phyloP scores from a whole-genome alignment of 352 stramenopile species.

The Pseudoperonospora humuli region DNA sequence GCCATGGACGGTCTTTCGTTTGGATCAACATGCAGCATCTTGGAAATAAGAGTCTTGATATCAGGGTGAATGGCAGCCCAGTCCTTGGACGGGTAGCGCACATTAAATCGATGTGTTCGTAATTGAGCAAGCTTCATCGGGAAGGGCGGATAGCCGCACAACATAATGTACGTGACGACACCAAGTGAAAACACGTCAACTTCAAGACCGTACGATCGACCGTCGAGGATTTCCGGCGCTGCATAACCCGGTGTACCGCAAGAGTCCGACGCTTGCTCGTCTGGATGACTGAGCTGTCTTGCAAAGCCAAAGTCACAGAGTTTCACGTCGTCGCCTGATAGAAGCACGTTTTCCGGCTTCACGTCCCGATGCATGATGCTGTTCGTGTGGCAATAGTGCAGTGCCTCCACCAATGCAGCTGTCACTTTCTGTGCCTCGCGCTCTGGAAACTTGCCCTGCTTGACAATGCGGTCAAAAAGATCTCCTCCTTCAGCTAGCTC shows the following conservation, averaged over 20 bases:
- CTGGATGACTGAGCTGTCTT: conserved; percentile 45
- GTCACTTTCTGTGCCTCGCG: conserved; percentile 59
- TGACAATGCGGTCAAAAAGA: conserved; percentile 82
- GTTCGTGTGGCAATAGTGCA: conserved; percentile 90
- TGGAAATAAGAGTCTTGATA: conserved; percentile 69
- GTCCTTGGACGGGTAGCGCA: conserved; percentile 76
- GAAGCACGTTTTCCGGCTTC: conserved; percentile 81
- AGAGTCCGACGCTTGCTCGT: conserved; percentile 69
- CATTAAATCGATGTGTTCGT: conserved; percentile 73
- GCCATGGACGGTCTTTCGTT: conserved; percentile 47
- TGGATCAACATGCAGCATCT: conserved; percentile 74
- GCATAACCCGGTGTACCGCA: conserved; percentile 82
- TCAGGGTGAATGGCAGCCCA: conserved; percentile 50
- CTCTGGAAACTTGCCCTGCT: conserved; percentile 66
- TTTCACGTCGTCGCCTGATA: conserved; percentile 69
- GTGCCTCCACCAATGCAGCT: conserved; percentile 74
- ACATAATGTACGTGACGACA: conserved; percentile 83
- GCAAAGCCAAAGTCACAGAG: conserved; percentile 85
- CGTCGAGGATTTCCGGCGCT: conserved; percentile 77
- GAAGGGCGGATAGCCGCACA: conserved; percentile 84
- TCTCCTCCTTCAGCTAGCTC: conserved; percentile 91
- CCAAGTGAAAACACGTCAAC: conserved; percentile 88
- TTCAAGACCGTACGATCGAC: conserved; percentile 71
- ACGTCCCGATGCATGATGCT: conserved; percentile 81
- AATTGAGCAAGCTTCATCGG: conserved; percentile 83